Evolutionary conservation across 257 asterid genomes (phyloP).

Genomic region (Craterostigma plantagineum): DNA sequence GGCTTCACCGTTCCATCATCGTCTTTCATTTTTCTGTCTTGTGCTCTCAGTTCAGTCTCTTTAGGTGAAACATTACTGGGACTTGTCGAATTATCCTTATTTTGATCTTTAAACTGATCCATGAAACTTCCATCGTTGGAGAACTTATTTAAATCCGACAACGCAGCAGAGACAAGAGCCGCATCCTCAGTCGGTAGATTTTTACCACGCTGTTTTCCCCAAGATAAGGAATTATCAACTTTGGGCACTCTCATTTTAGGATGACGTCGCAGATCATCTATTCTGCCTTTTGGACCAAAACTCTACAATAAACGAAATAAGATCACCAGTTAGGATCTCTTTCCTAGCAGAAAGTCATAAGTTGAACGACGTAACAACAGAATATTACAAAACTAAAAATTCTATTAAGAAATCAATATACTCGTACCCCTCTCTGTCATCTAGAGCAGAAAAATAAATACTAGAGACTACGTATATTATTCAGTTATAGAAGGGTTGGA

Average conservation of each 20-base stretch:
- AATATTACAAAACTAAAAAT: too few relatives aligned
- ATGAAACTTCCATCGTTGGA: constrained; percentile 67
- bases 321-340: background rate
- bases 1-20: constrained; percentile 25
- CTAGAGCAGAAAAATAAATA: too few relatives aligned
- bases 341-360: too few relatives aligned
- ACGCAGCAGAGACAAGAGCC: constrained; percentile 58
- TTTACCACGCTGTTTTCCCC: constrained; percentile 50
- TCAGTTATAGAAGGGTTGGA: too few relatives aligned
- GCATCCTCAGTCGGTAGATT: constrained; percentile 39
- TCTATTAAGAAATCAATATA: too few relatives aligned
- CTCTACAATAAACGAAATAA: constrained; percentile 11
- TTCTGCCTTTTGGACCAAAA: constrained; percentile 13
- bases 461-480: too few relatives aligned
- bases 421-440: too few relatives aligned
- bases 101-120: constrained; percentile 22
- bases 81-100: constrained; percentile 16
- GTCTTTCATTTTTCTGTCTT: too few relatives aligned
- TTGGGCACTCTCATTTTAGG: constrained; percentile 73
- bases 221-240: constrained; percentile 53
- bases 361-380: too few relatives aligned
- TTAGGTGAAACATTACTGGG: constrained; percentile 12
- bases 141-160: constrained; percentile 56
- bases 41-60: constrained; percentile 7
- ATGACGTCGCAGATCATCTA: constrained; percentile 22